Evolutionary conservation across 768 basidiomycete species (phyloP).

Genomic region (Russula virescens): DNA sequence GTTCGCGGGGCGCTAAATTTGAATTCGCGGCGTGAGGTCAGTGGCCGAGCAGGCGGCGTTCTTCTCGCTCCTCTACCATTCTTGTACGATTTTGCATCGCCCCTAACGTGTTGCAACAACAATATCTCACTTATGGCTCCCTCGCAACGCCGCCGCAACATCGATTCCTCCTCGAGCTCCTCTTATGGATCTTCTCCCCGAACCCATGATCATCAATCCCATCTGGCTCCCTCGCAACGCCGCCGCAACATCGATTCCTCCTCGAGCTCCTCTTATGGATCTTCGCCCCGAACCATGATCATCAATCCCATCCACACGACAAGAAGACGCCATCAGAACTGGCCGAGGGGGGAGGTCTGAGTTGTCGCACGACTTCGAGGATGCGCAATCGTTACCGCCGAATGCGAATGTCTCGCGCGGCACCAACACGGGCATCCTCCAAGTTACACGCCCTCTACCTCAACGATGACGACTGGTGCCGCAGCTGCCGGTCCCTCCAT

Average conservation of each 20-base stretch:
- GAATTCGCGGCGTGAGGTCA: not conserved
- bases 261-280: conserved; percentile 1
- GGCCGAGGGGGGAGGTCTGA: not conserved
- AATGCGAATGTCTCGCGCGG: too few relatives aligned
- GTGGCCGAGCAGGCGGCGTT: too few relatives aligned
- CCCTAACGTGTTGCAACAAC: conserved; percentile 8
- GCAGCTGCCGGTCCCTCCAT: conserved; percentile 41
- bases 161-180: conserved; percentile 20
- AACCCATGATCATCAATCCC: too few relatives aligned
- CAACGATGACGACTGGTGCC: not conserved
- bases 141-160: conserved; percentile 18
- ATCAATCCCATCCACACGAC: not conserved
- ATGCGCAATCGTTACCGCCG: conserved; percentile 1
- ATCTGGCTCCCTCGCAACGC: conserved; percentile 16
- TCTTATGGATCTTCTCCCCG: not conserved
- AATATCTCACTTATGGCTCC: conserved; percentile 7
- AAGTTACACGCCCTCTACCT: conserved; percentile 14
- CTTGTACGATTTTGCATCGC: conserved; percentile 3
- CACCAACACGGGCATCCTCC: conserved; percentile 14
- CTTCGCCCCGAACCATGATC: not conserved
- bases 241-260: conserved; percentile 23
- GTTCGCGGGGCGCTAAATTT: not conserved
- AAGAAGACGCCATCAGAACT: not conserved
- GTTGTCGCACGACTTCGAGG: not conserved
- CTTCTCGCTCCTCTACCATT: too few relatives aligned